Percentiles rank a stretch among this genome's conserved stretches.
phyloP scores from a whole-genome alignment of 2,329 filamentous ascomycete species.

The Aspergillus sp. region DNA sequence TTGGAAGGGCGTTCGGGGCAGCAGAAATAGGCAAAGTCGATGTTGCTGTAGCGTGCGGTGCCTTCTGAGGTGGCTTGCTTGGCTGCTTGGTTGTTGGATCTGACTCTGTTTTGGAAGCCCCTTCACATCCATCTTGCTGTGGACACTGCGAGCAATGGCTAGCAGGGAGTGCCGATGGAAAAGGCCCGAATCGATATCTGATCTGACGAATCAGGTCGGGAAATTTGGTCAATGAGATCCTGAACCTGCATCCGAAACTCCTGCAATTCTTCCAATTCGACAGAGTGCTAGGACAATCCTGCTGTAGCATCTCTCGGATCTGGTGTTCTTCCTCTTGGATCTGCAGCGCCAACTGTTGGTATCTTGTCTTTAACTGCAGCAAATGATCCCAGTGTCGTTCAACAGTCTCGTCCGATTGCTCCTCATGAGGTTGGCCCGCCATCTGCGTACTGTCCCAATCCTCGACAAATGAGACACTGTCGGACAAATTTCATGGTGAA shows the following conservation, averaged over 20 bases:
- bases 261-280: constrained; percentile 23
- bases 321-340: constrained; percentile 26
- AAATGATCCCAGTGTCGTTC: constrained; percentile 26
- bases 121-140: not conserved
- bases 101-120: not conserved
- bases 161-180: not conserved
- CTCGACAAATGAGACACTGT: not conserved
- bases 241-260: constrained; percentile 29
- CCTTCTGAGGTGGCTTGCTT: not conserved
- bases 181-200: constrained; percentile 1
- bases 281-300: constrained; percentile 18
- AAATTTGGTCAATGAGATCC: constrained; percentile 27
- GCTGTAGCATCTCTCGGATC: constrained; percentile 27
- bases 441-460: not conserved
- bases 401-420: constrained; percentile 9
- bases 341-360: constrained; percentile 22
- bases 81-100: not conserved
- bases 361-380: constrained; percentile 25
- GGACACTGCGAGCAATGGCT: not conserved
- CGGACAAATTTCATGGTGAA: not conserved
- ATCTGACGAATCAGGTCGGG: constrained; percentile 23
- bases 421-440: not conserved
- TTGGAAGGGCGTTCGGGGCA: constrained; percentile 1
- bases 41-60: not conserved
- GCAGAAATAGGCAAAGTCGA: not conserved